These are phyloP conservation scores for Hirsutella rhossiliensis DNA, from an alignment of 2,329 filamentous ascomycete genomes.

Conservation along the genomic window DNA sequence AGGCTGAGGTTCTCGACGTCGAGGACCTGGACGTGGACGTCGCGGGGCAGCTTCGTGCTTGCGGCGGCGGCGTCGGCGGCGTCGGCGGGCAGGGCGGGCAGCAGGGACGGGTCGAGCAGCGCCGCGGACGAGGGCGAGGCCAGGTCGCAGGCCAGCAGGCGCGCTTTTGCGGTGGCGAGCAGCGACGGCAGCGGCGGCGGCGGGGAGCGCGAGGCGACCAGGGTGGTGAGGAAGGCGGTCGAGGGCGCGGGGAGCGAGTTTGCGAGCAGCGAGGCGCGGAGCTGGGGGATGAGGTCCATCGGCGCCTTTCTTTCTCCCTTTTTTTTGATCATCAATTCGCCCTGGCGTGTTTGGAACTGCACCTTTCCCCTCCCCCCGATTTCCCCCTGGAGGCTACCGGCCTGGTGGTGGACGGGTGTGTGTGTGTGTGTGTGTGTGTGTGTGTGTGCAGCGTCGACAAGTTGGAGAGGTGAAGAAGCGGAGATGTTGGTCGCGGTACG, in stretches of 20 bases:
- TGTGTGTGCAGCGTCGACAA: too few species aligned
- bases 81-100: slow-evolving; percentile 37
- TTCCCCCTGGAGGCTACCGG: too few species aligned
- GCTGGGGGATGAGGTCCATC: slow-evolving; percentile 11
- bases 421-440: too few species aligned
- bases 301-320: not conserved
- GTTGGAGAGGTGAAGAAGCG: too few species aligned
- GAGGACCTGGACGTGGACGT: slow-evolving; percentile 69
- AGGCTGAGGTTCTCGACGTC: slow-evolving; percentile 74
- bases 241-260: slow-evolving; percentile 42
- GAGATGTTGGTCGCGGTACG: too few species aligned
- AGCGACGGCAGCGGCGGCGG: slow-evolving; percentile 57
- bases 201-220: slow-evolving; percentile 43
- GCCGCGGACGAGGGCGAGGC: slow-evolving; percentile 22
- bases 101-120: slow-evolving; percentile 30
- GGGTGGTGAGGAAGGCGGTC: slow-evolving; percentile 47
- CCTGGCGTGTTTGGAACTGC: too few species aligned
- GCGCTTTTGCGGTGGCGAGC: slow-evolving; percentile 68
- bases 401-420: too few species aligned
- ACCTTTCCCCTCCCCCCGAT: too few species aligned
- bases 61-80: slow-evolving; percentile 32
- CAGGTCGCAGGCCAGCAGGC: slow-evolving; percentile 69
- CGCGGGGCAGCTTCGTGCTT: slow-evolving; percentile 34
- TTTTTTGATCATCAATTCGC: too few species aligned
- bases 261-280: slow-evolving; percentile 32